Base-by-base conservation (phyloP, 768 basidiomycete species). In the Thelephora ganbajun region DNA sequence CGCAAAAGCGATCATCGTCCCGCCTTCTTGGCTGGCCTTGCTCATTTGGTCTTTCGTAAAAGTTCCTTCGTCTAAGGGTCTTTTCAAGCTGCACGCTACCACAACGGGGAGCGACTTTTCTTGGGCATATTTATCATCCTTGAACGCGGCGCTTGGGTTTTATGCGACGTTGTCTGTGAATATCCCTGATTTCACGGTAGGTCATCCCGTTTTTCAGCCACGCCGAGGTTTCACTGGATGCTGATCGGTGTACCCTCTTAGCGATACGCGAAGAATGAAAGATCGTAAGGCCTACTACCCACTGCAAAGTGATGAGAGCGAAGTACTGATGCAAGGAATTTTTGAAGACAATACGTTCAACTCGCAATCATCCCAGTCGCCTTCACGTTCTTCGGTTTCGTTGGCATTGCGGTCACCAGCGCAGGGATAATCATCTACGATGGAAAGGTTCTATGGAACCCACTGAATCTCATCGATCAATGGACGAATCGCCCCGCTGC, bases 401-500 rank as follows among this genome's bases (percentile, higher is more conserved):
- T 80, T 44, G 89, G 89, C 18, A 80, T 92, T 50, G 79, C 82
- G 5, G 83, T 88, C 16, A 87, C 90, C 1, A 79, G 77, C 9
- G 83, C 86, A 0, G 85, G 82, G 6, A 69, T 80, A 51, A 64
- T 69, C 3, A 70, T 90, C 13, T 91, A 90, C 55, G 26, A 30
- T 9, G 85, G 81, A 19, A 56, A 65, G 44, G 63, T 69, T 55
- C 55, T 73, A 54, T 83, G 89, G 89, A 81, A 91, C 56, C 88
- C 87, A 0, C 69, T 83, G 2, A 65, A 65, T 46, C 74, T 91
- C 52, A 83, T 90, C 55, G 76, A 84, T 59, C 69, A 68, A 33
- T 92, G 88, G 88, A 76, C 84, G 54, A 91, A 86, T 61, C 79
- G 91, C 33, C 80, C 85, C 0, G 86, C 83, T 0, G 79, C 81